Percentiles rank a stretch among this genome's conserved stretches.
phyloP scores from a whole-genome alignment of 208 protist species.

The Acanthamoeba healyi region DNA sequence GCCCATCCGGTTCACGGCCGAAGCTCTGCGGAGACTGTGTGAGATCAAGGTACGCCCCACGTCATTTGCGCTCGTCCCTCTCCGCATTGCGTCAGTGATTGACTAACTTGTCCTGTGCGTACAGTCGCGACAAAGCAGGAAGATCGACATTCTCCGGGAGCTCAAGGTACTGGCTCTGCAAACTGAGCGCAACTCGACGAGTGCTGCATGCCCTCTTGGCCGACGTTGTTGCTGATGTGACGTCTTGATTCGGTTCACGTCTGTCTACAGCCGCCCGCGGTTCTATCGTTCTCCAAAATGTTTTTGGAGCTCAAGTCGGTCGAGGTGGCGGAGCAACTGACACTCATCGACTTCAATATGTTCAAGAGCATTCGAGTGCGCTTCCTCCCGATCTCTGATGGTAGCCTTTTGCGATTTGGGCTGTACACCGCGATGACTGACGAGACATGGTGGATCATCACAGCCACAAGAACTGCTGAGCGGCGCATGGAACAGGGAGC shows the following conservation, averaged over 20 bases:
- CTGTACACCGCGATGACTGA: too few relatives aligned
- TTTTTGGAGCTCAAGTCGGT: constrained; percentile 25
- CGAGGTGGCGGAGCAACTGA: constrained; percentile 13
- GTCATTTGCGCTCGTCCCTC: neutral
- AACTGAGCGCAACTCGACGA: neutral
- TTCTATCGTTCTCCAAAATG: constrained; percentile 20
- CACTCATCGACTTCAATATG: neutral
- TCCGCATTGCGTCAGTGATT: neutral
- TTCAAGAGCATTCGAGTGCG: constrained; percentile 17
- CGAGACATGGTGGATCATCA: too few relatives aligned
- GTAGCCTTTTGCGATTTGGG: too few relatives aligned
- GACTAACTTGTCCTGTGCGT: neutral
- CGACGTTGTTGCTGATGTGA: neutral
- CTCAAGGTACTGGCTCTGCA: neutral
- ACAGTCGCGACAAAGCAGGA: constrained; percentile 3
- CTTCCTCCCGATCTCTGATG: too few relatives aligned
- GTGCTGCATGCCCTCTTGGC: neutral
- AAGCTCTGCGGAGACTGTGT: neutral
- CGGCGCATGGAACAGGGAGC: constrained; percentile 17
- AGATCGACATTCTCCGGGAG: neutral
- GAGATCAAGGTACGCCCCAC: neutral
- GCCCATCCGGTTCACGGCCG: neutral
- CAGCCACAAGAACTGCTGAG: constrained; percentile 26
- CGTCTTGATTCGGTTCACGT: neutral
- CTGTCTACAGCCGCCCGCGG: neutral